phyloP scores from a whole-genome alignment of 2,329 filamentous ascomycete species.

The Aspergillus fischeri region DNA sequence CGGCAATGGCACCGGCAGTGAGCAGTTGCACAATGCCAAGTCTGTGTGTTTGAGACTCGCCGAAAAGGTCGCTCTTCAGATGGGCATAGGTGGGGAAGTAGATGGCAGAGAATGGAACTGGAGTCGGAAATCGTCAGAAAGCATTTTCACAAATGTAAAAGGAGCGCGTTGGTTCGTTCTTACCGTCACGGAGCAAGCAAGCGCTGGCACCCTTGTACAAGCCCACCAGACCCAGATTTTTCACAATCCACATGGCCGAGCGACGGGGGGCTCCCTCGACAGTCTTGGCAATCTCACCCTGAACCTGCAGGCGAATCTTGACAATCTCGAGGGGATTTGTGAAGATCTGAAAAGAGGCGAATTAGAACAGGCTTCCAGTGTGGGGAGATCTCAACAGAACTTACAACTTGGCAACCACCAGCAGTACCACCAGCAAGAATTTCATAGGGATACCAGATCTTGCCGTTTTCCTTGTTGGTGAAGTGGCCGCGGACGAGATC shows the following conservation, averaged over 20 bases:
- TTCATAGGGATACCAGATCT: constrained; percentile 69
- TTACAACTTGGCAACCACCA: constrained; percentile 91
- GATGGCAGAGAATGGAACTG: constrained; percentile 92
- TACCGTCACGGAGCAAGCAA: constrained; percentile 79
- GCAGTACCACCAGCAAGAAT: constrained; percentile 83
- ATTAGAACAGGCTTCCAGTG: constrained; percentile 4
- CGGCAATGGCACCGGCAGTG: constrained; percentile 88
- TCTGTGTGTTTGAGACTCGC: constrained; percentile 81
- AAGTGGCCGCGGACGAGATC: constrained; percentile 78
- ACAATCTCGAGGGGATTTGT: constrained; percentile 98
- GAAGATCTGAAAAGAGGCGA: constrained; percentile 62
- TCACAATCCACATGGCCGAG: constrained; percentile 96
- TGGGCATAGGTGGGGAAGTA: constrained; percentile 98
- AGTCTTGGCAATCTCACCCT: constrained; percentile 89
- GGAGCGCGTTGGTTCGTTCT: constrained; percentile 17
- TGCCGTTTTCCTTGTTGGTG: constrained; percentile 67
- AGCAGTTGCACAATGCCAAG: constrained; percentile 87
- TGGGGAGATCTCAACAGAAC: constrained; percentile 35
- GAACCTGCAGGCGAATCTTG: constrained; percentile 96
- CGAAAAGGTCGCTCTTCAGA: constrained; percentile 89
- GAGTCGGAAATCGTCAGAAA: not conserved
- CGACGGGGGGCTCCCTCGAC: constrained; percentile 78
- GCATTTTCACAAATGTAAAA: constrained; percentile 1
- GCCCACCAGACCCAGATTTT: constrained; percentile 87
- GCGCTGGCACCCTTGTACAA: constrained; percentile 96